Percentiles rank a stretch among this genome's conserved stretches.
Evolutionary conservation across 1,284 basidiomycete species (phyloP).

Genomic region (Marasmius sp.): DNA sequence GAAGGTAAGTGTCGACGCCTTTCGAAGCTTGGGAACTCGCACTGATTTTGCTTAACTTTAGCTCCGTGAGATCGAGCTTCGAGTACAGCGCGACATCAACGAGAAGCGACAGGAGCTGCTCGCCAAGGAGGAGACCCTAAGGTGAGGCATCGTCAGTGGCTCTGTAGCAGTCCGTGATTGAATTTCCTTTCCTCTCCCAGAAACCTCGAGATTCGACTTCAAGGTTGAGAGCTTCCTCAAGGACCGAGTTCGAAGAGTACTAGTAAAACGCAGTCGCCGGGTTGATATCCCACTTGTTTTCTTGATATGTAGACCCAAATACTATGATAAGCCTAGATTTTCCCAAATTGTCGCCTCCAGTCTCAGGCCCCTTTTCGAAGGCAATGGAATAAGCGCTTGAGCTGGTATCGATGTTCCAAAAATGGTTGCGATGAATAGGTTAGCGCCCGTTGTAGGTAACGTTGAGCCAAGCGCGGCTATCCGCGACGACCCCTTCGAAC

Average conservation of each 20-base stretch:
- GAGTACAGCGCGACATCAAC: constrained; percentile 95
- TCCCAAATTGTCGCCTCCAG: too few species aligned
- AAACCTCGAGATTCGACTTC: not conserved
- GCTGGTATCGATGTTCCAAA: too few species aligned
- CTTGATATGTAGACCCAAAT: too few species aligned
- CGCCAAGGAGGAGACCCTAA: constrained; percentile 86
- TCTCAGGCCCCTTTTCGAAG: not conserved
- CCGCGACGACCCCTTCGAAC: not conserved
- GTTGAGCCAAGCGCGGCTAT: not conserved
- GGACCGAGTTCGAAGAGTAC: too few species aligned
- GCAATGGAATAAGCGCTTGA: not conserved
- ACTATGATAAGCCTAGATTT: too few species aligned
- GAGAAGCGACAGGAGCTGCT: constrained; percentile 94
- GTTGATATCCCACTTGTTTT: too few species aligned
- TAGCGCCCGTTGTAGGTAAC: too few species aligned
- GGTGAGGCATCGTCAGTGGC: constrained; percentile 37
- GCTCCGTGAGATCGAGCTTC: constrained; percentile 94
- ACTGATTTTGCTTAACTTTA: constrained; percentile 16
- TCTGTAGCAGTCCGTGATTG: not conserved
- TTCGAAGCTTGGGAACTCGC: not conserved
- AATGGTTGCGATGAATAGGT: too few species aligned
- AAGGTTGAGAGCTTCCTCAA: too few species aligned
- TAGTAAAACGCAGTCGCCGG: too few species aligned
- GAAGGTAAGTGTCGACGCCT: constrained; percentile 54
- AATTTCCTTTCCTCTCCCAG: not conserved